These are phyloP conservation scores for Geotrichum bryndzae DNA, from an alignment of 1,139 yeast genomes.

Conservation along the genomic window DNA sequence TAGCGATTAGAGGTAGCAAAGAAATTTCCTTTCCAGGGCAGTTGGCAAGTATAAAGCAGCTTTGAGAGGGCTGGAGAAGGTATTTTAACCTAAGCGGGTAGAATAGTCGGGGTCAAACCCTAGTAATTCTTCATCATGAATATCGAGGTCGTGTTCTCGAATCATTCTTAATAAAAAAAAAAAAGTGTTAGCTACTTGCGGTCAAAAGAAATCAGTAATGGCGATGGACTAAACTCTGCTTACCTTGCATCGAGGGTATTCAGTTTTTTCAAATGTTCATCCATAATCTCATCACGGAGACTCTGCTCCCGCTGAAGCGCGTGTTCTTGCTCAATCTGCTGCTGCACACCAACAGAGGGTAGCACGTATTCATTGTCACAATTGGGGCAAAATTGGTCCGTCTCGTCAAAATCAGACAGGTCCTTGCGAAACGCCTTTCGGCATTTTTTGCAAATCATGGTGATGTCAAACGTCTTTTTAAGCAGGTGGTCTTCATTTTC, in stretches of 20 bases:
- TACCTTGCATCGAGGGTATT: slow-evolving; percentile 28
- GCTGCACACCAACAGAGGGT: slow-evolving; percentile 27
- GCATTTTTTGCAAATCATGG: slow-evolving; percentile 37
- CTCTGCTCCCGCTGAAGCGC: neutral
- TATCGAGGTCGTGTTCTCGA: slow-evolving; percentile 30
- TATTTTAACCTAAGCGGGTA: slow-evolving; percentile 21
- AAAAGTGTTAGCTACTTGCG: neutral
- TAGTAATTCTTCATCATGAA: slow-evolving; percentile 28
- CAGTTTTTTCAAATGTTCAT: slow-evolving; percentile 12
- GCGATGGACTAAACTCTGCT: slow-evolving; percentile 7
- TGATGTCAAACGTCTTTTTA: slow-evolving; percentile 34
- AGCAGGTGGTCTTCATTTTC: slow-evolving; percentile 34
- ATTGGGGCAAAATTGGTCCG: slow-evolving; percentile 37
- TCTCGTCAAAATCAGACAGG: slow-evolving; percentile 35
- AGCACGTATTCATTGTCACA: slow-evolving; percentile 37
- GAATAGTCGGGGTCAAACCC: slow-evolving; percentile 29
- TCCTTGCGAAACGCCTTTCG: slow-evolving; percentile 37
- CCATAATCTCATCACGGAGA: slow-evolving; percentile 6
- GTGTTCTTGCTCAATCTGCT: slow-evolving; percentile 21
- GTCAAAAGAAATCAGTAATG: slow-evolving; percentile 1
- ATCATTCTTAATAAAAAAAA: slow-evolving; percentile 28
- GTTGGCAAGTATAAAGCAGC: neutral
- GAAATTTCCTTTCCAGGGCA: too few relatives aligned
- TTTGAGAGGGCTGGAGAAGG: neutral
- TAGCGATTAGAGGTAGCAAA: too few relatives aligned